Conservation (phyloP, 129 eudicot species). For the Mikania micrantha region DNA sequence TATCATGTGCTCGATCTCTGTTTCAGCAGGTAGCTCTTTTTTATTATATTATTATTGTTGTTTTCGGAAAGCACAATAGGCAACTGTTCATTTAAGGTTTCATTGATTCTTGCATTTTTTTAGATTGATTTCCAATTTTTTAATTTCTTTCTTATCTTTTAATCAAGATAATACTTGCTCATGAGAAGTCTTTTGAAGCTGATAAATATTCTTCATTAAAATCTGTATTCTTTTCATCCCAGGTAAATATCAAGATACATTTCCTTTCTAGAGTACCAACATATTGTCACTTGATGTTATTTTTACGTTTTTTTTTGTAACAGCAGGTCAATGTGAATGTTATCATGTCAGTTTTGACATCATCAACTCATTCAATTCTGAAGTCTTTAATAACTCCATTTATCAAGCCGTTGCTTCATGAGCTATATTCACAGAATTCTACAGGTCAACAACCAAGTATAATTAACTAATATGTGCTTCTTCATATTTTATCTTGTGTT, state of each 20-base stretch:
- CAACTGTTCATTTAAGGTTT: conserved; percentile 6
- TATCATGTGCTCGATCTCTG: conserved; percentile 48
- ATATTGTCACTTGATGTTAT: not conserved
- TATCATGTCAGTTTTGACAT: conserved; percentile 45
- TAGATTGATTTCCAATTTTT: not conserved
- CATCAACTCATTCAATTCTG: conserved; percentile 60
- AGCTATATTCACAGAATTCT: conserved; percentile 38
- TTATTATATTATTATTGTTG: not conserved
- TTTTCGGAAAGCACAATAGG: conserved; percentile 3
- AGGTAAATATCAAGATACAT: conserved; percentile 28
- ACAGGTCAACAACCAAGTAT: conserved; percentile 34
- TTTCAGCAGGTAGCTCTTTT: conserved; percentile 55
- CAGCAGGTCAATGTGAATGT: conserved; percentile 38
- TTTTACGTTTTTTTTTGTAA: not conserved
- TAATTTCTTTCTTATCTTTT: not conserved
- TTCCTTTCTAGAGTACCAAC: not conserved
- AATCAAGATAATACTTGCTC: conserved; percentile 72
- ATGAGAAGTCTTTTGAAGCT: conserved; percentile 65
- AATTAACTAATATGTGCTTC: not conserved
- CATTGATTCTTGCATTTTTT: not conserved
- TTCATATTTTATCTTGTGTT: not conserved
- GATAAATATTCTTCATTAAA: conserved; percentile 41
- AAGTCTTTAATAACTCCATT: conserved; percentile 36
- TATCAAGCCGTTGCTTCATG: conserved; percentile 61
- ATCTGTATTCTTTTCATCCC: conserved; percentile 27